These are phyloP conservation scores for Microdochium nivale DNA, from an alignment of 2,329 filamentous ascomycete species.

Conservation along the genomic window DNA sequence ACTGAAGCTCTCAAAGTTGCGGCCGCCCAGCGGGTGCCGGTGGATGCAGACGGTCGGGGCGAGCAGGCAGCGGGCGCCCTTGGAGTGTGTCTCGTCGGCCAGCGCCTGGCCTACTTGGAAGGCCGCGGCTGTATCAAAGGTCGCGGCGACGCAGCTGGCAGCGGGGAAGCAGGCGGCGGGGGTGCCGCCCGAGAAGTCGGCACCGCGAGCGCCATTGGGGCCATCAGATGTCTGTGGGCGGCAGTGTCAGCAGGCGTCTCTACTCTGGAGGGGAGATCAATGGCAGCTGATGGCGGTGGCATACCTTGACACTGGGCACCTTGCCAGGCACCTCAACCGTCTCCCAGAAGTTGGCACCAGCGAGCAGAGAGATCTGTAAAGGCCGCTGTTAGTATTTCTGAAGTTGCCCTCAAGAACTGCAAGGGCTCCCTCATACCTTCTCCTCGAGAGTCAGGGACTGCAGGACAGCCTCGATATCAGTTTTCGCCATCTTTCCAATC, in stretches of 20 bases:
- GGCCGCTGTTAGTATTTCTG: background rate
- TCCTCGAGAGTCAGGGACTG: background rate
- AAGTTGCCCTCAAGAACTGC: background rate
- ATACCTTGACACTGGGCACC: background rate
- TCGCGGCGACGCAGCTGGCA: slow-evolving; percentile 42
- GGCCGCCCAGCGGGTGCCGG: slow-evolving; percentile 35
- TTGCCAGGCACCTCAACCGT: background rate
- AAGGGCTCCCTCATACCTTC: background rate
- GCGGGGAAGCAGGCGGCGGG: slow-evolving; percentile 22
- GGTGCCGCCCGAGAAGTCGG: slow-evolving; percentile 17
- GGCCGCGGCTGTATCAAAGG: slow-evolving; percentile 51
- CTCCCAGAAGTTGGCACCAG: background rate
- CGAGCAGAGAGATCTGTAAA: background rate
- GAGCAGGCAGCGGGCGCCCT: slow-evolving; percentile 63
- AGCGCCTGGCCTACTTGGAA: slow-evolving; percentile 47
- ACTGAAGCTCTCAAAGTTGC: slow-evolving; percentile 37
- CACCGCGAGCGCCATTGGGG: slow-evolving; percentile 25
- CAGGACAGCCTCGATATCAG: background rate
- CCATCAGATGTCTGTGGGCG: slow-evolving; percentile 15
- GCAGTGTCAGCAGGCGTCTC: background rate
- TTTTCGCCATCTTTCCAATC: background rate
- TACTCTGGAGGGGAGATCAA: background rate
- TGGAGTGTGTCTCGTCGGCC: slow-evolving; percentile 42
- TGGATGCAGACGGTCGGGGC: slow-evolving; percentile 52
- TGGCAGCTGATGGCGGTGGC: background rate